These are phyloP conservation scores for Fusarium vanettenii DNA, from an alignment of 2,329 filamentous ascomycete species.

Conservation along the genomic window DNA sequence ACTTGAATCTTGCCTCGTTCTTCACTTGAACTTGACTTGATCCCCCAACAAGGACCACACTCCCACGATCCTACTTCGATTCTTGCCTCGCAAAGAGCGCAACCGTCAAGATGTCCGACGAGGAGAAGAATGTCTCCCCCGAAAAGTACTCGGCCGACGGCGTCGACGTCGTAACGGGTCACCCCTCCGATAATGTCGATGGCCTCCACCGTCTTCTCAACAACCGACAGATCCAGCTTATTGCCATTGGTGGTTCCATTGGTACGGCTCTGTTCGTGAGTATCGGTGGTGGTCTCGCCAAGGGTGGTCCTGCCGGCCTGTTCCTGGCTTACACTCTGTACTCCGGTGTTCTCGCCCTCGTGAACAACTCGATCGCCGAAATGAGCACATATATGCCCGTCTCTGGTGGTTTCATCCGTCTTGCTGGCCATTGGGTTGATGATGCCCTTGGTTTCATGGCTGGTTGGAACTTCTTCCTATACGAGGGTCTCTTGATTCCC, in stretches of 20 bases:
- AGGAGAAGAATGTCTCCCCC: constrained; percentile 40
- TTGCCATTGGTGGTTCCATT: constrained; percentile 69
- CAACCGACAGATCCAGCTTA: constrained; percentile 68
- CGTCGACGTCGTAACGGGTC: constrained; percentile 39
- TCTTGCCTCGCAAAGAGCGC: constrained; percentile 8
- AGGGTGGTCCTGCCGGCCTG: constrained; percentile 60
- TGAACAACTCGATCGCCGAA: constrained; percentile 75
- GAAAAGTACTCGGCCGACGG: constrained; percentile 37
- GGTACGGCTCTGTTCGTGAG: constrained; percentile 70
- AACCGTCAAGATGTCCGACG: constrained; percentile 40
- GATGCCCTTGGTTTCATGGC: constrained; percentile 70
- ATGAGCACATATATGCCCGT: constrained; percentile 74
- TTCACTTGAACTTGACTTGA: constrained; percentile 7
- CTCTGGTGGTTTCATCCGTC: constrained; percentile 71
- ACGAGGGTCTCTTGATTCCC: constrained; percentile 56
- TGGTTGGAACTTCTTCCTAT: constrained; percentile 60
- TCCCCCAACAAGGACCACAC: constrained; percentile 3
- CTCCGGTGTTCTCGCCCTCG: constrained; percentile 64
- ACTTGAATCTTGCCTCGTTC: constrained; percentile 19
- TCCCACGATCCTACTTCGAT: not conserved
- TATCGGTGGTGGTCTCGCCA: constrained; percentile 66
- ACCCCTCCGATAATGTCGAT: constrained; percentile 49
- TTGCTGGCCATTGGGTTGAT: constrained; percentile 74
- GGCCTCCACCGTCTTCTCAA: constrained; percentile 60
- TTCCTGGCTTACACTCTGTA: constrained; percentile 71